phyloP scores from a whole-genome alignment of 2,329 filamentous ascomycete species.

The Clarireedia homoeocarpa region DNA sequence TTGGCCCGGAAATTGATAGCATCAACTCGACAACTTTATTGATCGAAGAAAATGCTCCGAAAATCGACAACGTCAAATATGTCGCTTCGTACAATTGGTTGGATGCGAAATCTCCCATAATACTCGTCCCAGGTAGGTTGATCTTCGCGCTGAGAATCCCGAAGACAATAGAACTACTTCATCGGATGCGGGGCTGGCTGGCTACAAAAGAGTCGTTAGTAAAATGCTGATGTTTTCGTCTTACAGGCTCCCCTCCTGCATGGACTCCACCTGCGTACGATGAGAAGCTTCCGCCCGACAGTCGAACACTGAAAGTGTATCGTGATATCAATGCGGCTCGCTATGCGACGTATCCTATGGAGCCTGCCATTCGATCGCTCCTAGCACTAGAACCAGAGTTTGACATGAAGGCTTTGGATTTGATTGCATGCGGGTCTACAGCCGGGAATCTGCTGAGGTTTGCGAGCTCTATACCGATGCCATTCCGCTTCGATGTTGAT shows the following conservation, averaged over 20 bases:
- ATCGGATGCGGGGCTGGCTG: no score
- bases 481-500: slow-evolving; percentile 54
- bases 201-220: no score
- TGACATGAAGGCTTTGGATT: slow-evolving; percentile 34
- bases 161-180: not conserved
- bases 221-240: not conserved
- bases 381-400: slow-evolving; percentile 33
- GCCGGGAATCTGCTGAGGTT: slow-evolving; percentile 55
- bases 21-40: slow-evolving; percentile 14
- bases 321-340: slow-evolving; percentile 38
- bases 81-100: slow-evolving; percentile 48
- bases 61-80: slow-evolving; percentile 35
- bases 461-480: slow-evolving; percentile 32
- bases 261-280: slow-evolving; percentile 39
- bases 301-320: slow-evolving; percentile 30
- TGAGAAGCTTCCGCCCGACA: slow-evolving; percentile 35
- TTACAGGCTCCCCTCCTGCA: slow-evolving; percentile 39
- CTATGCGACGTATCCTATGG: slow-evolving; percentile 33
- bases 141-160: not conserved
- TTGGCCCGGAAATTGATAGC: slow-evolving; percentile 14
- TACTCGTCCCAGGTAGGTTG: slow-evolving; percentile 38
- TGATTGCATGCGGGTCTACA: slow-evolving; percentile 54
- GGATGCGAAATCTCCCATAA: slow-evolving; percentile 29
- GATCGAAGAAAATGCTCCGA: slow-evolving; percentile 19
- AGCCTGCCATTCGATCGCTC: slow-evolving; percentile 34